Conservation (phyloP, 768 basidiomycete genomes). For the Phaffia tasmanica region DNA sequence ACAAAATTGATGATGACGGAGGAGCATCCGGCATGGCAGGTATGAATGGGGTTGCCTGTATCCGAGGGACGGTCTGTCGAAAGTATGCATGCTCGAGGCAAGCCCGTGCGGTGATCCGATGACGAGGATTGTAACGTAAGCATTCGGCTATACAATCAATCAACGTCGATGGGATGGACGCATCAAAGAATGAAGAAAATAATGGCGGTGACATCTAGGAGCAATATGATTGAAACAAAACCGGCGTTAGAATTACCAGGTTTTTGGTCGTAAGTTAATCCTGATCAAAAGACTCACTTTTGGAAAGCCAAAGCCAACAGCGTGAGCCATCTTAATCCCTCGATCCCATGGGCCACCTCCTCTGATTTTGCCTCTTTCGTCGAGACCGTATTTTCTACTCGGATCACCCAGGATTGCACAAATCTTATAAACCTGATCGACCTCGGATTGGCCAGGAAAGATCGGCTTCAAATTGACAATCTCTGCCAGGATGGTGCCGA, state of each 20-base stretch:
- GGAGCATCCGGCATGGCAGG: slow-evolving; percentile 32
- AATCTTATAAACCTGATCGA: slow-evolving; percentile 84
- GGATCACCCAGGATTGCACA: slow-evolving; percentile 92
- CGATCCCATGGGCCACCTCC: slow-evolving; percentile 83
- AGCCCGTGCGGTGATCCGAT: slow-evolving; percentile 71
- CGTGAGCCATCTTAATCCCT: slow-evolving; percentile 76
- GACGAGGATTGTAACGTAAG: slow-evolving; percentile 80
- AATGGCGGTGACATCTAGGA: slow-evolving; percentile 38
- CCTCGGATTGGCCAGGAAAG: slow-evolving; percentile 84
- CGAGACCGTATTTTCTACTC: slow-evolving; percentile 64
- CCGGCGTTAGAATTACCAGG: slow-evolving; percentile 2
- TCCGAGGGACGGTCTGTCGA: slow-evolving; percentile 49
- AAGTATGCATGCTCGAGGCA: slow-evolving; percentile 86
- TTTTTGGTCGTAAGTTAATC: background rate
- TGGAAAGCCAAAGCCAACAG: slow-evolving; percentile 75
- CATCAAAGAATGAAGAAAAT: slow-evolving; percentile 60
- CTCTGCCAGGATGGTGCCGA: slow-evolving; percentile 97
- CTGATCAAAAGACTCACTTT: slow-evolving; percentile 49
- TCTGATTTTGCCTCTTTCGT: slow-evolving; percentile 53
- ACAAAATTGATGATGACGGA: background rate
- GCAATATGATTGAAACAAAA: slow-evolving; percentile 23
- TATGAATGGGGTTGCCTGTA: slow-evolving; percentile 35
- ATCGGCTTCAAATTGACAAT: slow-evolving; percentile 86
- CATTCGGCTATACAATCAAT: slow-evolving; percentile 86
- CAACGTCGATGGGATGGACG: slow-evolving; percentile 61